Conservation (phyloP, 441 rosid species). For the Adansonia gregorii region DNA sequence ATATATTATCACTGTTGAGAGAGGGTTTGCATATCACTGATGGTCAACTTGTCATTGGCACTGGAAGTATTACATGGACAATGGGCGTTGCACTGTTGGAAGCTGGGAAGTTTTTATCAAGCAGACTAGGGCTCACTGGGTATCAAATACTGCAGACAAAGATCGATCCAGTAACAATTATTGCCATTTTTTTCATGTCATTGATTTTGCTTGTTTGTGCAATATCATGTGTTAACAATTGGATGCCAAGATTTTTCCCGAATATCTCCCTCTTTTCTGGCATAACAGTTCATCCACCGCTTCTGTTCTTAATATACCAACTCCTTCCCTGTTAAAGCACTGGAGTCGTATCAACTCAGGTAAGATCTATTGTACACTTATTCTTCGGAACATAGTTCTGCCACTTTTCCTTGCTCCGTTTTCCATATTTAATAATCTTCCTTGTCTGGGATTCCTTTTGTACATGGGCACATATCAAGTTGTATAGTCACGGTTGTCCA, state of each 20-base stretch:
- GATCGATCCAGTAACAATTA: conserved; percentile 66
- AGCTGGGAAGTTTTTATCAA: conserved; percentile 78
- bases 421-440: neutral
- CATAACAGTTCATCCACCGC: conserved; percentile 61
- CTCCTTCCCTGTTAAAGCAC: conserved; percentile 77
- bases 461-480: neutral
- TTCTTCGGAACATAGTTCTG: neutral
- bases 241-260: conserved; percentile 69
- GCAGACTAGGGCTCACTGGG: conserved; percentile 59
- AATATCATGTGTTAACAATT: conserved; percentile 67
- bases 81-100: conserved; percentile 90
- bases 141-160: conserved; percentile 64
- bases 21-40: conserved; percentile 93
- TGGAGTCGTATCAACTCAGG: conserved; percentile 92
- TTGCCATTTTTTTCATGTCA: conserved; percentile 59
- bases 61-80: conserved; percentile 98
- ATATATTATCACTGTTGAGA: conserved; percentile 72
- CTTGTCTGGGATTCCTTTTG: neutral
- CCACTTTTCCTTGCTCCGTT: conserved; percentile 10
- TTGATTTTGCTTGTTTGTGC: conserved; percentile 75
- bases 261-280: conserved; percentile 80
- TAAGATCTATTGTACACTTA: conserved; percentile 34
- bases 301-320: conserved; percentile 73
- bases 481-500: neutral
- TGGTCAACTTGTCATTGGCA: conserved; percentile 70